These are phyloP conservation scores for Leishmania mexicana DNA, from an alignment of 208 protist genomes.

Conservation along the genomic window DNA sequence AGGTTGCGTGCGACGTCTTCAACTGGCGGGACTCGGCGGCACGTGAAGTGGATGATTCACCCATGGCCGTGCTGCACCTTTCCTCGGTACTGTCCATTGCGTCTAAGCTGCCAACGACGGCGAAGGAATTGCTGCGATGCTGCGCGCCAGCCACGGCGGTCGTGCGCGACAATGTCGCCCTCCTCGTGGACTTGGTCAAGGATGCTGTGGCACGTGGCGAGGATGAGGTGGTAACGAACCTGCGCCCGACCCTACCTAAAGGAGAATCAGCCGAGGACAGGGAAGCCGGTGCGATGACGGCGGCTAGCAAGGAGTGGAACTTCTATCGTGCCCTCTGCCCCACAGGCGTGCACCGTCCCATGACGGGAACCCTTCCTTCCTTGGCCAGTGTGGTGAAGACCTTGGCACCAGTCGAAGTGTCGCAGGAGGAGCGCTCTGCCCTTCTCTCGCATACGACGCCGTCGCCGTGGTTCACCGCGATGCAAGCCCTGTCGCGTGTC, in stretches of 20 bases:
- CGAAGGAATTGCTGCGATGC: slow-evolving; percentile 71
- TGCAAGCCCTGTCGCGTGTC: slow-evolving; percentile 44
- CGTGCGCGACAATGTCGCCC: slow-evolving; percentile 56
- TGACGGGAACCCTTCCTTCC: slow-evolving; percentile 83
- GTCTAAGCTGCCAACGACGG: slow-evolving; percentile 80
- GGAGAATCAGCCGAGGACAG: not conserved
- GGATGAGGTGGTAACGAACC: slow-evolving; percentile 5
- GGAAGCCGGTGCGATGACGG: not conserved
- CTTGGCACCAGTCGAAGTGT: slow-evolving; percentile 8
- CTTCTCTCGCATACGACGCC: slow-evolving; percentile 29
- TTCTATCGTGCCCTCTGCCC: slow-evolving; percentile 32
- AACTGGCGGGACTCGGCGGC: slow-evolving; percentile 86
- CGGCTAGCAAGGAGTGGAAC: slow-evolving; percentile 14
- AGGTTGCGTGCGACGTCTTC: slow-evolving; percentile 71
- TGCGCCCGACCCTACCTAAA: not conserved
- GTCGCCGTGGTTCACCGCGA: slow-evolving; percentile 64
- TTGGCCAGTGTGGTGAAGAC: slow-evolving; percentile 40
- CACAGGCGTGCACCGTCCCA: slow-evolving; percentile 56
- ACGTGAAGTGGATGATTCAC: slow-evolving; percentile 83
- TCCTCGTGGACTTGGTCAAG: slow-evolving; percentile 69
- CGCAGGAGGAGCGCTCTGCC: not conserved
- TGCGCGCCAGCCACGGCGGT: slow-evolving; percentile 77
- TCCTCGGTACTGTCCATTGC: slow-evolving; percentile 81
- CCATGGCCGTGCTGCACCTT: slow-evolving; percentile 77
- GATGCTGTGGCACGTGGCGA: slow-evolving; percentile 32